Percentiles rank a stretch among this genome's conserved stretches.
These are phyloP conservation scores for Stellera chamaejasme DNA, from an alignment of 345 rosid genomes.

Conservation along the genomic window DNA sequence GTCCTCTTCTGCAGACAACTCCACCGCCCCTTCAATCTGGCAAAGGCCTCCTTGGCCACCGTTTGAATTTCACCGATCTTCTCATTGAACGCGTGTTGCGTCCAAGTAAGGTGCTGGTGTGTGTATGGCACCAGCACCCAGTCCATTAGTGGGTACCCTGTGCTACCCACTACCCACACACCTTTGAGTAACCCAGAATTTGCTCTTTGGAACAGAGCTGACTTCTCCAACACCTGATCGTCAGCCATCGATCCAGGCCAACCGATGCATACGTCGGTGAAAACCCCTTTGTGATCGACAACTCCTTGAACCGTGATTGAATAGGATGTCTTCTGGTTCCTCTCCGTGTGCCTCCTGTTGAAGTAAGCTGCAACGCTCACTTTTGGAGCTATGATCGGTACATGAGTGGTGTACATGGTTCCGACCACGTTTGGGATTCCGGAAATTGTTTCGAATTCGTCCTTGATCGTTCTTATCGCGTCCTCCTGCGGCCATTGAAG, in stretches of 20 bases:
- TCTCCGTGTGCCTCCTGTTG: conserved; percentile 45
- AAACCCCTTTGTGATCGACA: conserved; percentile 36
- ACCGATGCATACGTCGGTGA: conserved; percentile 46
- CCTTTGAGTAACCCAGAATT: conserved; percentile 33
- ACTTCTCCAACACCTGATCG: conserved; percentile 40
- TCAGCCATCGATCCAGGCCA: conserved; percentile 53
- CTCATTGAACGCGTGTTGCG: conserved; percentile 43
- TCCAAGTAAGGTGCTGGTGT: conserved; percentile 39
- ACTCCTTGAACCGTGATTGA: conserved; percentile 48
- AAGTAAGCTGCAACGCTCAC: conserved; percentile 45
- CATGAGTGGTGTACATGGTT: conserved; percentile 74
- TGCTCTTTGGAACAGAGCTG: conserved; percentile 20
- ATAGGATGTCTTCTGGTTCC: conserved; percentile 46
- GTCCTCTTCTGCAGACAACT: conserved; percentile 41
- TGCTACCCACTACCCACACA: conserved; percentile 36
- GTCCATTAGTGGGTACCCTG: conserved; percentile 37
- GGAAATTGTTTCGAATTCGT: conserved; percentile 37
- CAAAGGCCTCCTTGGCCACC: conserved; percentile 30
- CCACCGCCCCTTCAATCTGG: conserved; percentile 44
- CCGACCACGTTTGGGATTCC: conserved; percentile 71
- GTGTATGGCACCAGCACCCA: conserved; percentile 44
- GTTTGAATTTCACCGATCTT: conserved; percentile 34
- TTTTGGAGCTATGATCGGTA: conserved; percentile 68
- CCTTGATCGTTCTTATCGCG: conserved; percentile 29
- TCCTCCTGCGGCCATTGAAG: conserved; percentile 76